Evolutionary conservation across 148 eudicot genomes (phyloP).

Genomic region (Limonium bicolor): DNA sequence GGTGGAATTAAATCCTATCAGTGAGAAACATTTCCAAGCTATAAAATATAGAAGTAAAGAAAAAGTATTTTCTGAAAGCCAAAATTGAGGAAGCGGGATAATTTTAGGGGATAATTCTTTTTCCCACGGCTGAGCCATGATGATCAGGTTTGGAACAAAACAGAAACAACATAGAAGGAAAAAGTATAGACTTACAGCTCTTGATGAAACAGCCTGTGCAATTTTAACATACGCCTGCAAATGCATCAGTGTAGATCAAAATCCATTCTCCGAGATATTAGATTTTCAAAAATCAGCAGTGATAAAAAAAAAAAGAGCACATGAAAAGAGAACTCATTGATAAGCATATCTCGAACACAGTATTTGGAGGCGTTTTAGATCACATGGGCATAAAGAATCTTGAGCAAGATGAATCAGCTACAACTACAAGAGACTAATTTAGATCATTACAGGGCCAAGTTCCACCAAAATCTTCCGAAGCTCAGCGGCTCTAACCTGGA

Average conservation of each 20-base stretch:
- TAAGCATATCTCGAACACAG: no score
- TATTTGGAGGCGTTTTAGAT: no score
- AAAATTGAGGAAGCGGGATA: no score
- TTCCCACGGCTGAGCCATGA: no score
- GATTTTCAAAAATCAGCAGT: no score
- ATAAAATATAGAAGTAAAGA: slow-evolving; percentile 1
- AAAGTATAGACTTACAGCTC: slow-evolving; percentile 55
- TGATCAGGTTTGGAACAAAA: no score
- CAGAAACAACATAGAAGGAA: not conserved
- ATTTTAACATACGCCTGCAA: slow-evolving; percentile 89
- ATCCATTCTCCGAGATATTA: no score
- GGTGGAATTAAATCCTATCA: slow-evolving; percentile 89
- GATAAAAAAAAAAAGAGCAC: no score
- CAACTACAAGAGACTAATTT: not conserved
- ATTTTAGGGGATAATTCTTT: no score
- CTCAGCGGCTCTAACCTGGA: slow-evolving; percentile 84
- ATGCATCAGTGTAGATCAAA: slow-evolving; percentile 6
- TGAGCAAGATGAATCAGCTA: not conserved
- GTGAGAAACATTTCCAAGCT: not conserved
- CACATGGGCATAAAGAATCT: no score
- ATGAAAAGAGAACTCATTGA: no score
- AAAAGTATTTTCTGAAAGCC: no score
- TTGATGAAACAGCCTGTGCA: slow-evolving; percentile 94
- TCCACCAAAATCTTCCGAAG: slow-evolving; percentile 70
- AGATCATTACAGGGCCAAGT: slow-evolving; percentile 73